Conservation (phyloP, 805 yeast species). For the Candida sanyiensis region DNA sequence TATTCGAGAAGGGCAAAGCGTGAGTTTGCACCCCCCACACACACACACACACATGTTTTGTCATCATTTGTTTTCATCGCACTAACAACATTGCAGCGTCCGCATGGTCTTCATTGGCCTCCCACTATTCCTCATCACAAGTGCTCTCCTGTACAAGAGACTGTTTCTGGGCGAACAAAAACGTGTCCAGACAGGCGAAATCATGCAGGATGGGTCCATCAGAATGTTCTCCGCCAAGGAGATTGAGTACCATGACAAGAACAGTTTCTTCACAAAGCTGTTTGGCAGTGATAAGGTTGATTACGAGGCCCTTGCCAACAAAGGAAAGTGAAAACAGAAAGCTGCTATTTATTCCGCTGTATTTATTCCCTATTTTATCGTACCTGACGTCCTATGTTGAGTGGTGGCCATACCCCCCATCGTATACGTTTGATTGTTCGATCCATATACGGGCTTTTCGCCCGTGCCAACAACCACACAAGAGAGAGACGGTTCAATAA, state of each 20-base stretch:
- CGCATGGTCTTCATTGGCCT: conserved; percentile 21
- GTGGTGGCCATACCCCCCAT: too few species aligned
- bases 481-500: too few species aligned
- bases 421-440: too few species aligned
- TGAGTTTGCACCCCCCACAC: too few species aligned
- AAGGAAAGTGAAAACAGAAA: conserved; percentile 6
- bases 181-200: conserved; percentile 22
- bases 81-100: conserved; percentile 8
- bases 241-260: conserved; percentile 19
- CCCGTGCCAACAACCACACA: too few species aligned
- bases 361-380: background rate
- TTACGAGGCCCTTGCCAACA: conserved; percentile 14
- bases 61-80: background rate
- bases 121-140: conserved; percentile 20
- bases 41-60: too few species aligned
- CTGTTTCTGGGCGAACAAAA: conserved; percentile 19
- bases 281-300: conserved; percentile 25
- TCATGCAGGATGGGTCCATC: conserved; percentile 22
- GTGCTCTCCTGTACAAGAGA: conserved; percentile 19
- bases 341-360: too few species aligned
- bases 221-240: conserved; percentile 20
- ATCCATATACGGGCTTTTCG: too few species aligned
- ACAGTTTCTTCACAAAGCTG: conserved; percentile 16
- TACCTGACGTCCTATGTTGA: too few species aligned
- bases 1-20: conserved; percentile 20